phyloP scores from a whole-genome alignment of 352 stramenopile genomes.

The Paralagenidium karlingii region DNA sequence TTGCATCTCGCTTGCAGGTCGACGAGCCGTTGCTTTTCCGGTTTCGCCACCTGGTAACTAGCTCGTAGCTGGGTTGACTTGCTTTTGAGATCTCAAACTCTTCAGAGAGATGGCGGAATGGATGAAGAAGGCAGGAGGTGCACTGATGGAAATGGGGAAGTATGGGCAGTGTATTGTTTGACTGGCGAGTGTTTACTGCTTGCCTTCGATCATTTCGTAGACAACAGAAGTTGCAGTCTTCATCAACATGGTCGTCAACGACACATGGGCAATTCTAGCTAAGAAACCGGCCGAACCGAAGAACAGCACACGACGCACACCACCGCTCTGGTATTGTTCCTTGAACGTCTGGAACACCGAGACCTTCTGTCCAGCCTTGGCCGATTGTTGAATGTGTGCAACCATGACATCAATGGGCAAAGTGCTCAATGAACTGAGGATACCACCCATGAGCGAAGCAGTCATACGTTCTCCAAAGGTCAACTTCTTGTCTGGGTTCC shows the following conservation, averaged over 20 bases:
- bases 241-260: conserved; percentile 88
- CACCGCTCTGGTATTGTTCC: conserved; percentile 56
- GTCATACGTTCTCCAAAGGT: conserved; percentile 63
- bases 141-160: no score
- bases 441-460: conserved; percentile 76
- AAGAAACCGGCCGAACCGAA: conserved; percentile 81
- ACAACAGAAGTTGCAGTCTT: conserved; percentile 77
- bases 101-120: no score
- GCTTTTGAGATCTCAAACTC: no score
- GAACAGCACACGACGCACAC: conserved; percentile 58
- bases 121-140: no score
- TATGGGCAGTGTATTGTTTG: no score
- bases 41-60: no score
- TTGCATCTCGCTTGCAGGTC: no score
- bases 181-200: no score
- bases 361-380: conserved; percentile 77
- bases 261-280: conserved; percentile 49
- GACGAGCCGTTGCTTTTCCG: no score
- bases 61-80: no score
- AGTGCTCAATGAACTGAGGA: conserved; percentile 61
- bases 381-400: conserved; percentile 87
- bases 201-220: conserved; percentile 61
- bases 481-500: conserved; percentile 42
- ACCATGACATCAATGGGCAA: conserved; percentile 90
- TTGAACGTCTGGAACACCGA: conserved; percentile 60